phyloP scores from a whole-genome alignment of 2,329 filamentous ascomycete species.

The Diaporthe capsici region DNA sequence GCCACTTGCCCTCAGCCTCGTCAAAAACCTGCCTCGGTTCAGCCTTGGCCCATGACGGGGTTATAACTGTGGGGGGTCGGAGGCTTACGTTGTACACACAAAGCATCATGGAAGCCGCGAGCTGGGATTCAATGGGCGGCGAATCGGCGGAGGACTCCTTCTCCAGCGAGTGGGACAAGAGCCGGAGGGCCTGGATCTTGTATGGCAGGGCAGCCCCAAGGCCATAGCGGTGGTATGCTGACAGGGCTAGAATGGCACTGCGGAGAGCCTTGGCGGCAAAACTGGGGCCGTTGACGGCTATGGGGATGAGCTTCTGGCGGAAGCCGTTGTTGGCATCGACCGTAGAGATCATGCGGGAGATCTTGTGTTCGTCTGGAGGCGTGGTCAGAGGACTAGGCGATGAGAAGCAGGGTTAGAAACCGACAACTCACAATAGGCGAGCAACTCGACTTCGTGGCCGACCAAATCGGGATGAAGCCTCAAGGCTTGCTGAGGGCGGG shows the following conservation, averaged over 20 bases:
- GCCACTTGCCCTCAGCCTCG: slow-evolving; percentile 61
- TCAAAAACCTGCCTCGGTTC: slow-evolving; percentile 59
- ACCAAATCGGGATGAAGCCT: slow-evolving; percentile 49
- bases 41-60: slow-evolving; percentile 34
- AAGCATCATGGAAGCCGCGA: slow-evolving; percentile 65
- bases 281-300: slow-evolving; percentile 56
- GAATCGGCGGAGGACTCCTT: slow-evolving; percentile 45
- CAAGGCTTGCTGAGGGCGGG: slow-evolving; percentile 46
- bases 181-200: slow-evolving; percentile 57
- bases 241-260: slow-evolving; percentile 60
- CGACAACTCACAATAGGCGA: slow-evolving; percentile 49
- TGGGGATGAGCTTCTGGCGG: slow-evolving; percentile 59
- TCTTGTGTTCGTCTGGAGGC: slow-evolving; percentile 53
- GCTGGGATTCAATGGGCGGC: slow-evolving; percentile 55
- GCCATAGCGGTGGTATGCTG: slow-evolving; percentile 58
- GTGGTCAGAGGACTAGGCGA: slow-evolving; percentile 17
- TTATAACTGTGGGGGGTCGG: background rate
- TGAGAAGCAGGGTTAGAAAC: background rate
- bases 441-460: slow-evolving; percentile 49
- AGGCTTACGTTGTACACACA: slow-evolving; percentile 62
- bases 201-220: slow-evolving; percentile 57
- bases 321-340: slow-evolving; percentile 63
- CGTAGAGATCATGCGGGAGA: slow-evolving; percentile 62
- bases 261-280: slow-evolving; percentile 55
- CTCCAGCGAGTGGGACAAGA: slow-evolving; percentile 55